Percentiles rank a stretch among this genome's conserved stretches.
phyloP scores from a whole-genome alignment of 495 filamentous ascomycete species.

The Bacidia gigantensis region DNA sequence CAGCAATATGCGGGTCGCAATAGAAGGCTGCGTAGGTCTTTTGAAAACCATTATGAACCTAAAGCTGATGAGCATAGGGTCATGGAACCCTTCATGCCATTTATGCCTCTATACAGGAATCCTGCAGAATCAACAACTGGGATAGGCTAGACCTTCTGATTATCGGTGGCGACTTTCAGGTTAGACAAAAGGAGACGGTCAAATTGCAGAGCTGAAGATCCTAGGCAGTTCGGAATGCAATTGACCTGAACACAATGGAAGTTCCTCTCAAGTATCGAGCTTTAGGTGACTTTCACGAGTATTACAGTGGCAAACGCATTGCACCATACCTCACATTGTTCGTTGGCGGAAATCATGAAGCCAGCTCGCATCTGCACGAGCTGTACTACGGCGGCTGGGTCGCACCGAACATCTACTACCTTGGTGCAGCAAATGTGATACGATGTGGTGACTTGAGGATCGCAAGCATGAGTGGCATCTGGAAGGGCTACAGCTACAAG shows the following conservation, averaged over 20 bases:
- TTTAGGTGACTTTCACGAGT: slow-evolving; percentile 82
- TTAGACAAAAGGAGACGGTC: slow-evolving; percentile 20
- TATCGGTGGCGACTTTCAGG: slow-evolving; percentile 86
- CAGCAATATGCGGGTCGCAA: slow-evolving; percentile 36
- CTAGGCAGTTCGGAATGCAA: slow-evolving; percentile 71
- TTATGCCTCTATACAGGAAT: slow-evolving; percentile 55
- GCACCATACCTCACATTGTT: slow-evolving; percentile 88
- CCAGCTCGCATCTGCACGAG: slow-evolving; percentile 72
- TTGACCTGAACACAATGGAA: slow-evolving; percentile 75
- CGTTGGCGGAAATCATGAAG: slow-evolving; percentile 89
- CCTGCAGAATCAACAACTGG: slow-evolving; percentile 55
- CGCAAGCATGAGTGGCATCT: slow-evolving; percentile 84
- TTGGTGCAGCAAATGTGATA: slow-evolving; percentile 81
- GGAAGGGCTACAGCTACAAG: slow-evolving; percentile 72
- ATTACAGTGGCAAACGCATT: slow-evolving; percentile 63
- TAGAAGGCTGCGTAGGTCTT: slow-evolving; percentile 64
- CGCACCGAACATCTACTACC: slow-evolving; percentile 90
- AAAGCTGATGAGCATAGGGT: slow-evolving; percentile 33
- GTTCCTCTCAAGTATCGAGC: slow-evolving; percentile 70
- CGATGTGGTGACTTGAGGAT: slow-evolving; percentile 73
- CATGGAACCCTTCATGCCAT: slow-evolving; percentile 86
- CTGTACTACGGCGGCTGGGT: slow-evolving; percentile 96
- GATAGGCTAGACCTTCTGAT: slow-evolving; percentile 68
- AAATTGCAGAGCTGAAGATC: slow-evolving; percentile 16
- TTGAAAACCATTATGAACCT: background rate